A percentile compares a stretch with the other conserved stretches of the same genome.
Evolutionary conservation across 2,329 filamentous ascomycete species (phyloP).

Genomic region (Triangularia setosa): DNA sequence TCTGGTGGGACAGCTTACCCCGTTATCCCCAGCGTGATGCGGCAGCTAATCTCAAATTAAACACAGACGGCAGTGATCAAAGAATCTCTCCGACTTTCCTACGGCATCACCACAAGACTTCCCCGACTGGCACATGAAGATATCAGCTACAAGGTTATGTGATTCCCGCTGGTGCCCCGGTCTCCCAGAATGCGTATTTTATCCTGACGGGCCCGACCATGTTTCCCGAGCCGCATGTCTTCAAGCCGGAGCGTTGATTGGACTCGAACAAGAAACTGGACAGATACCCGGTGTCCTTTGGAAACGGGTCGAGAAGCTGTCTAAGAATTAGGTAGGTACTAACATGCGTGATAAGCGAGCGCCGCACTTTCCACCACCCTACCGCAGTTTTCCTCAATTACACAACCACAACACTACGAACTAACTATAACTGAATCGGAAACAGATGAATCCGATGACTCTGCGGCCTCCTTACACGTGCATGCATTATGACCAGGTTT

Average conservation of each 20-base stretch:
- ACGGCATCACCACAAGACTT: conserved; percentile 17
- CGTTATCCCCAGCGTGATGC: neutral
- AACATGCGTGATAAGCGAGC: too few species aligned
- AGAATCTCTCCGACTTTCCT: conserved; percentile 12
- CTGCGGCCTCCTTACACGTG: too few species aligned
- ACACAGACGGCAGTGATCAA: conserved; percentile 5
- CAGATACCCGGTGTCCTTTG: conserved; percentile 25
- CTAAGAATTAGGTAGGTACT: conserved; percentile 26
- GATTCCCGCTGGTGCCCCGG: conserved; percentile 22
- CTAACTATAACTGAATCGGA: too few species aligned
- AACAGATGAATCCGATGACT: too few species aligned
- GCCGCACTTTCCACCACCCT: too few species aligned
- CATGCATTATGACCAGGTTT: too few species aligned
- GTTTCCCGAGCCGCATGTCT: conserved; percentile 14
- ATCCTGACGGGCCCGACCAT: conserved; percentile 11
- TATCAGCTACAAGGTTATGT: conserved; percentile 20
- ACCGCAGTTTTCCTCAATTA: too few species aligned
- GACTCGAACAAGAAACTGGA: conserved; percentile 14
- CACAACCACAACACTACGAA: too few species aligned
- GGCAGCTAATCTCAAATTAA: neutral
- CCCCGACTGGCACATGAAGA: conserved; percentile 21
- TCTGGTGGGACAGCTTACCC: neutral
- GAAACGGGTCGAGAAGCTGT: conserved; percentile 24
- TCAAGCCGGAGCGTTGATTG: conserved; percentile 19
- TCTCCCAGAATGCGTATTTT: conserved; percentile 12